Evolutionary conservation across 1,139 yeast genomes (phyloP), one percentile per base, ranked within the genome.

Genomic region (Saccharomycopsis hybrid): DNA sequence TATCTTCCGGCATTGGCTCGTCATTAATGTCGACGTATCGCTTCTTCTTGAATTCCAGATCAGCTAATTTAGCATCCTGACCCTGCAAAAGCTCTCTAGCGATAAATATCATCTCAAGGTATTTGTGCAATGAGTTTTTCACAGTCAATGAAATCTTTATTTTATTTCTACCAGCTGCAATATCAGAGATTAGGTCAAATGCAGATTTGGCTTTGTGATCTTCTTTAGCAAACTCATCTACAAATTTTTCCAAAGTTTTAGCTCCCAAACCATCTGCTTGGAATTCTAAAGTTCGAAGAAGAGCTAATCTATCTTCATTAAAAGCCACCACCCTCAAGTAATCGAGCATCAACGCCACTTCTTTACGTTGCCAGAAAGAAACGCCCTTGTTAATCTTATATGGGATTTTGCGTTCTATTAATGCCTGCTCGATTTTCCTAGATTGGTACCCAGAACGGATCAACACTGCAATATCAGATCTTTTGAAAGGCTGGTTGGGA

Each of bases 341-440:
- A 60, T 82, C 86, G 46, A 89, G 55, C 50, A 86, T 70, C 0
- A 77, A 68, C 24, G 72, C 68, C 11, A 87, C 82, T 60, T 87
- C 96, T 52, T 76, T 76, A 36, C 85, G 66, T 41, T 85, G 89
- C 90, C 95, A 86, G 59, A 88, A 86, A 1, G 87, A 82, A 47
- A 72, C 71, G 0, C 96, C 96, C 48, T 82, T 78, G 1, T 83
- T 71, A 59, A 89, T 73, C 11, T 65, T 64, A 59, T 86, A 86
- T 0, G 94, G 90, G 7, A 90, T 74, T 5, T 73, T 65, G 46
- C 66, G 69, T 3, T 46, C 44, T 1, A 78, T 70, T 25, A 90
- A 65, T 31, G 77, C 83, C 37, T 73, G 73, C 60, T 89, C 97
- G 7, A 88, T 67, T 1, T 65, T 68, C 55, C 80, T 62, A 24